Base-by-base conservation (phyloP, 2,329 filamentous ascomycete genomes). In the Alternaria longipes region DNA sequence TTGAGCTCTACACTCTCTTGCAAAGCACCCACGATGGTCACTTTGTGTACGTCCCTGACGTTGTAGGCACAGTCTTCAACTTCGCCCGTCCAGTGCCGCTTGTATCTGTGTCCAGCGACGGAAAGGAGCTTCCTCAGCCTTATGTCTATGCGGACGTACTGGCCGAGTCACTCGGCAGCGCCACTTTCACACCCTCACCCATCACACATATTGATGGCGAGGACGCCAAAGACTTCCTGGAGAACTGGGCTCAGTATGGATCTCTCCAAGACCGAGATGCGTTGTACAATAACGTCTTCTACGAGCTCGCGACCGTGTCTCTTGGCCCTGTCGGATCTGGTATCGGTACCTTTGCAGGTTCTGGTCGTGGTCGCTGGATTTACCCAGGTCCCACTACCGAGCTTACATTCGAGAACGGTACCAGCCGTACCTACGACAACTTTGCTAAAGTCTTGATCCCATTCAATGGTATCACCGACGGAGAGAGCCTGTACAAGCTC, bases 11-110 rank as follows among this genome's bases (percentile, higher is more conserved):
- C 56, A 49, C 54, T 3, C 75, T 86, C 8, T 80, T 88, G 36
- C 81, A 82, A 24, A 80, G 80, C 1, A 85, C 86, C 4, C 87
- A 91, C 66, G 89, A 92, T 70, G 87, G 88, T 1, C 90, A 92
- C 69, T 88, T 90, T 52, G 78, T 81, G 2, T 88, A 84, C 69
- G 77, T 83, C 14, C 85, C 86, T 3, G 85, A 87, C 64, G 78
- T 83, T 5, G 80, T 88, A 14, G 82, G 81, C 42, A 81, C 71
- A 0, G 71, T 85, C 0, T 87, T 89, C 76, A 81, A 72, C 62
- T 89, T 70, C 40, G 81, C 80, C 7, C 80, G 84, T 8, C 77
- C 79, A 26, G 72, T 84, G 68, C 78, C 81, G 52, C 68, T 90
- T 1, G 86, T 90, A 0, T 90, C 88, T 0, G 82, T 90, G 8